Evolutionary conservation across 2,329 filamentous ascomycete species (phyloP).

Genomic region (Colletotrichum spaethianum): DNA sequence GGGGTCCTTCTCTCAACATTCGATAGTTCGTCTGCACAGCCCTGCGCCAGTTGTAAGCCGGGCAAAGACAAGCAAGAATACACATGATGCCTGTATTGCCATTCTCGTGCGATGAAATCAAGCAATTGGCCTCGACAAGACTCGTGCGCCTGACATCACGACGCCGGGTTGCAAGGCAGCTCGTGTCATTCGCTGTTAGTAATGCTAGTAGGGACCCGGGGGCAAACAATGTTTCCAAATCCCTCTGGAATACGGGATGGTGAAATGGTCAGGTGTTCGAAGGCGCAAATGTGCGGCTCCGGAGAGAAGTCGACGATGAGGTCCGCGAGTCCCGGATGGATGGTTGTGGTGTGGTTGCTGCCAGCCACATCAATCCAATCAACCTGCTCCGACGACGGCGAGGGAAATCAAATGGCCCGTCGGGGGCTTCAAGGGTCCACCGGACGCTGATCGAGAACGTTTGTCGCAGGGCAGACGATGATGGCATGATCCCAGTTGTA

Average conservation of each 20-base stretch:
- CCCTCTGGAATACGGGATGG: neutral
- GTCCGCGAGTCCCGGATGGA: constrained; percentile 11
- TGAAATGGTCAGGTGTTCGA: neutral
- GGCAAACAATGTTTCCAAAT: neutral
- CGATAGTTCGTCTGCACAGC: neutral
- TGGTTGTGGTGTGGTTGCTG: neutral
- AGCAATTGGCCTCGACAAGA: neutral
- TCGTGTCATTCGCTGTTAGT: neutral
- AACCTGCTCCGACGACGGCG: neutral
- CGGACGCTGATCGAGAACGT: neutral
- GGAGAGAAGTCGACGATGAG: constrained; percentile 5
- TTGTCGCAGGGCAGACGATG: constrained; percentile 11
- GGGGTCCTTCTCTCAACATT: neutral
- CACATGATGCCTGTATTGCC: constrained; percentile 2
- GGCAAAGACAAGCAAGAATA: neutral
- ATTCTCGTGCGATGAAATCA: neutral
- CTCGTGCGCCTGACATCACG: constrained; percentile 29
- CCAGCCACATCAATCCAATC: constrained; percentile 1
- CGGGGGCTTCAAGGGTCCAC: constrained; percentile 7
- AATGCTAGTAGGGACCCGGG: too few relatives aligned
- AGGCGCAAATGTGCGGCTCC: constrained; percentile 1
- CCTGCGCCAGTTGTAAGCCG: neutral
- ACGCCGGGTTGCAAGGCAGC: neutral
- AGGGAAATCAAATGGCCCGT: neutral
- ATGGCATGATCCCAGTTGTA: constrained; percentile 30